phyloP scores from a whole-genome alignment of 116 monocot species.

The Posidonia oceanica region DNA sequence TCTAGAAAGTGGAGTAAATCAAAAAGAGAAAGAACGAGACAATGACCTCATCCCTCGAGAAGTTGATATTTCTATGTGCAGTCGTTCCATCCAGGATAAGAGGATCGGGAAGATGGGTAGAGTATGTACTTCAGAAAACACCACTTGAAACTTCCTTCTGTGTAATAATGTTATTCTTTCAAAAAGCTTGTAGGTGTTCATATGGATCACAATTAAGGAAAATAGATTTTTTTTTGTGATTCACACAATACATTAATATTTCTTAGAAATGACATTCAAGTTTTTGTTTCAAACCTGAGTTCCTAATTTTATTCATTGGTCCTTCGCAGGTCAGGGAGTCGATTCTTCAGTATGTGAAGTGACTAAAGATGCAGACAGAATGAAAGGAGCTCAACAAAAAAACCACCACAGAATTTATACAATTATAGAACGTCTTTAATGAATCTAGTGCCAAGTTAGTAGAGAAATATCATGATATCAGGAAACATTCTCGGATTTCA shows the following conservation, averaged over 20 bases:
- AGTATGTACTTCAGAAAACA: slow-evolving; percentile 3
- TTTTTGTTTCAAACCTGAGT: background rate
- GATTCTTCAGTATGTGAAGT: slow-evolving; percentile 62
- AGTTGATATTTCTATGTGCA: slow-evolving; percentile 15
- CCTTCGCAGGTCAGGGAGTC: slow-evolving; percentile 71
- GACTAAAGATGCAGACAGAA: no score
- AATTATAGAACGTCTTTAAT: no score
- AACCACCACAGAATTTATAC: no score
- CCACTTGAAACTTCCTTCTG: background rate
- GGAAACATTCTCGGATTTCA: no score
- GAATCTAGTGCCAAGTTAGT: no score
- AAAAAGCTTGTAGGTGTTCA: no score
- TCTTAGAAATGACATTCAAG: no score
- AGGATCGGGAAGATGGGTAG: slow-evolving; percentile 27
- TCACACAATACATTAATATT: no score
- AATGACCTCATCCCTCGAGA: slow-evolving; percentile 5
- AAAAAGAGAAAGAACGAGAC: slow-evolving; percentile 14
- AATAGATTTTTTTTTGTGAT: background rate
- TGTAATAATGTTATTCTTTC: background rate
- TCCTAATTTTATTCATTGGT: background rate
- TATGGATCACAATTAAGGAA: no score
- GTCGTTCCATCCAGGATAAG: slow-evolving; percentile 51
- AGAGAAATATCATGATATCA: no score
- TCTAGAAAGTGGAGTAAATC: slow-evolving; percentile 73
- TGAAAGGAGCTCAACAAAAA: no score